Evolutionary conservation across 345 rosid species (phyloP).

Genomic region (Adansonia digitata): DNA sequence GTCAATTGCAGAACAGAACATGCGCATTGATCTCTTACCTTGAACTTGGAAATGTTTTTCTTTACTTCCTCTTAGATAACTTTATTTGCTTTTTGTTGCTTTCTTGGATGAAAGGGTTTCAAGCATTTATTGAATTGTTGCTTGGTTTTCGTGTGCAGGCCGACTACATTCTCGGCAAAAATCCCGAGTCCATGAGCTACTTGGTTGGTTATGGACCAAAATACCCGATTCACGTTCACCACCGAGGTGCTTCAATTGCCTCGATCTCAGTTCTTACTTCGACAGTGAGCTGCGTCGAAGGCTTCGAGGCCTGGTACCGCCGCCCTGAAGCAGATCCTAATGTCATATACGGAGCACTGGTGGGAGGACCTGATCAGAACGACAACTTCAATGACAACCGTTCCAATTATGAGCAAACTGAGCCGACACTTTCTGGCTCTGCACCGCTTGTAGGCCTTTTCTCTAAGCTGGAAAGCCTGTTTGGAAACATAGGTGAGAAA

Average conservation of each 20-base stretch:
- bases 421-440: slow-evolving; percentile 54
- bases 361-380: slow-evolving; percentile 58
- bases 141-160: slow-evolving; percentile 23
- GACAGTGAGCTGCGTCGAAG: slow-evolving; percentile 43
- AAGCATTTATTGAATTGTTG: background rate
- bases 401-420: slow-evolving; percentile 50
- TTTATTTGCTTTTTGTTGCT: background rate
- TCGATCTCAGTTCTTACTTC: slow-evolving; percentile 35
- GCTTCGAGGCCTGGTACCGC: slow-evolving; percentile 60
- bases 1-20: no score
- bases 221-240: slow-evolving; percentile 53
- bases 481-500: slow-evolving; percentile 29
- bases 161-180: slow-evolving; percentile 72
- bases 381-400: slow-evolving; percentile 53
- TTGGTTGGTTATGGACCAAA: slow-evolving; percentile 65
- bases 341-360: slow-evolving; percentile 47
- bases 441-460: slow-evolving; percentile 58
- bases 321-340: slow-evolving; percentile 46
- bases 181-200: slow-evolving; percentile 65
- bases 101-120: background rate
- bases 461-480: slow-evolving; percentile 40
- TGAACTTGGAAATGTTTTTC: no score
- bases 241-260: slow-evolving; percentile 68
- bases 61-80: background rate
- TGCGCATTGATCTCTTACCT: no score